Percentiles rank a stretch among this genome's conserved stretches.
These are phyloP conservation scores for Phytophthora syringae DNA, from an alignment of 352 stramenopile species.

Conservation along the genomic window DNA sequence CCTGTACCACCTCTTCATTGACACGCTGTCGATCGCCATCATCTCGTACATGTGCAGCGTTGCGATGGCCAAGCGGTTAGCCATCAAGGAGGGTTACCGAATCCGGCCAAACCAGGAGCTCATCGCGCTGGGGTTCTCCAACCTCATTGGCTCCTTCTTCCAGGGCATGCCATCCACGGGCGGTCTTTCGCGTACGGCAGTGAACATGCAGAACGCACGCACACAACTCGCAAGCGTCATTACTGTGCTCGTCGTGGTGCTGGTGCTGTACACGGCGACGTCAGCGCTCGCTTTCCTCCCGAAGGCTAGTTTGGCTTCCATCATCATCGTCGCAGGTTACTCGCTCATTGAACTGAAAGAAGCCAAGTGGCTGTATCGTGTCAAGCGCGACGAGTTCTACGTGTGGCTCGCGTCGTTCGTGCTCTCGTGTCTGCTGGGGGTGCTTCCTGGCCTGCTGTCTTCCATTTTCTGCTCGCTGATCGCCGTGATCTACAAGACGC, in stretches of 20 bases:
- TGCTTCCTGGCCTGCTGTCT: constrained; percentile 7
- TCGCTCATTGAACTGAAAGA: constrained; percentile 6
- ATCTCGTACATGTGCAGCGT: constrained; percentile 80
- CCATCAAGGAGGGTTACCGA: constrained; percentile 30
- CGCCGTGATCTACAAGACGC: constrained; percentile 72
- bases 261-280: constrained; percentile 9
- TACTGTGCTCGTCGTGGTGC: constrained; percentile 7
- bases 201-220: constrained; percentile 15
- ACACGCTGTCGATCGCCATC: constrained; percentile 8
- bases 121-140: constrained; percentile 1
- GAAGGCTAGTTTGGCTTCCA: constrained; percentile 4
- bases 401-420: constrained; percentile 9
- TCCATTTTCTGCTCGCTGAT: constrained; percentile 34
- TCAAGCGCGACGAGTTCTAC: constrained; percentile 15
- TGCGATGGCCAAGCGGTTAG: constrained; percentile 11
- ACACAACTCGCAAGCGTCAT: constrained; percentile 4
- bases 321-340: constrained; percentile 11
- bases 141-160: constrained; percentile 10
- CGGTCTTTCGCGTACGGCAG: constrained; percentile 8
- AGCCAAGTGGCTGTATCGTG: constrained; percentile 11
- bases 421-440: constrained; percentile 1
- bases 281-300: constrained; percentile 5
- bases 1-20: constrained; percentile 3
- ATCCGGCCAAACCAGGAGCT: constrained; percentile 57
- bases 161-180: constrained; percentile 31